phyloP scores from a whole-genome alignment of 164 flowering plant genomes.

The Chimonanthus salicifolius region DNA sequence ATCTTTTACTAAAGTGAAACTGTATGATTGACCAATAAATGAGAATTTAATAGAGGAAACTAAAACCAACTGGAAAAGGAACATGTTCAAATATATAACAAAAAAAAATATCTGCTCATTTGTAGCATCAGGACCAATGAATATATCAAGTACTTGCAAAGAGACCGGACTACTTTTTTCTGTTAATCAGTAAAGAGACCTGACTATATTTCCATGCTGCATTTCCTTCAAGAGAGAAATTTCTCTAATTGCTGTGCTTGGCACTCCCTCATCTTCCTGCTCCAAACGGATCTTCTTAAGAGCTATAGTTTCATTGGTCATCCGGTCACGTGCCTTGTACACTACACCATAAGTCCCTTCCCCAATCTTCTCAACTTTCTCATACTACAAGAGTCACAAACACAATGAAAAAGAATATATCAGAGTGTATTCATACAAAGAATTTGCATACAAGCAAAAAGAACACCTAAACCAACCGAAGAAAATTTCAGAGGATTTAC shows the following conservation, averaged over 20 bases:
- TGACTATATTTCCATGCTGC: conserved; percentile 93
- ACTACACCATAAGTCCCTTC: conserved; percentile 97
- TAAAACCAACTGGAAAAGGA: too few relatives aligned
- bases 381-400: conserved; percentile 43
- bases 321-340: conserved; percentile 80
- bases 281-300: conserved; percentile 90
- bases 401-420: too few relatives aligned
- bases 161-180: too few relatives aligned
- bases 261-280: conserved; percentile 98
- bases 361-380: conserved; percentile 95
- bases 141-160: too few relatives aligned
- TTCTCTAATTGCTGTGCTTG: conserved; percentile 92
- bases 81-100: too few relatives aligned
- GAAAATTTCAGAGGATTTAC: background rate
- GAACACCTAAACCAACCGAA: background rate
- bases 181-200: conserved; percentile 25
- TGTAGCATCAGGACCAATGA: too few relatives aligned
- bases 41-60: too few relatives aligned
- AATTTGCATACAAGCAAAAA: background rate
- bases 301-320: conserved; percentile 80
- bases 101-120: too few relatives aligned
- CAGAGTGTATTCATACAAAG: background rate
- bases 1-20: too few relatives aligned
- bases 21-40: too few relatives aligned
- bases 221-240: conserved; percentile 94